Evolutionary conservation across 2,329 filamentous ascomycete genomes (phyloP).

Genomic region (Colletotrichum horii): DNA sequence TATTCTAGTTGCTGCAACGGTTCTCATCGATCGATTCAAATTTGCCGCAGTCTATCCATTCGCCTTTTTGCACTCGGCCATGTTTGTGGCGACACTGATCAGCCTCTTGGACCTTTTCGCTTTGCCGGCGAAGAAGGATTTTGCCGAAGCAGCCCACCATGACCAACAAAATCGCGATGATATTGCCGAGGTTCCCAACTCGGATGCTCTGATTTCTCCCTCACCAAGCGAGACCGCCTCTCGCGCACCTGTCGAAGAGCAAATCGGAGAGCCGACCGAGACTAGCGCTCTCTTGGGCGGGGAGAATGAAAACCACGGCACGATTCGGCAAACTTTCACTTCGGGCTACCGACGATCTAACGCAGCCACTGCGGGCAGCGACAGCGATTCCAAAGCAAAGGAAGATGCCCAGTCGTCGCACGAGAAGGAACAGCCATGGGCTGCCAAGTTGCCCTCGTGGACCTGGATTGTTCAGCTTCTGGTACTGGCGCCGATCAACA

Average conservation of each 20-base stretch:
- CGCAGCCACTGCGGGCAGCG: slow-evolving; percentile 28
- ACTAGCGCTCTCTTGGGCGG: slow-evolving; percentile 52
- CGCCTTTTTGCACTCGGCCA: slow-evolving; percentile 77
- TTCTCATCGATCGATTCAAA: slow-evolving; percentile 76
- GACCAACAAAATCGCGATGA: slow-evolving; percentile 50
- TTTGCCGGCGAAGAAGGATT: slow-evolving; percentile 73
- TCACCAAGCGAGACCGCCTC: slow-evolving; percentile 39
- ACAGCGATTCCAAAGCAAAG: slow-evolving; percentile 32
- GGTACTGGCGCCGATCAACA: slow-evolving; percentile 75
- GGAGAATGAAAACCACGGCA: slow-evolving; percentile 34
- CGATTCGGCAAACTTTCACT: slow-evolving; percentile 55
- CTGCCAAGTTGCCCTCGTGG: slow-evolving; percentile 77
- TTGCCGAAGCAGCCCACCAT: slow-evolving; percentile 63
- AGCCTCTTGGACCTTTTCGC: slow-evolving; percentile 82
- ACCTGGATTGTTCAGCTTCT: slow-evolving; percentile 89
- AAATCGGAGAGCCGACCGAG: slow-evolving; percentile 48
- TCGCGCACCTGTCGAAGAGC: slow-evolving; percentile 33
- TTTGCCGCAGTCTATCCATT: slow-evolving; percentile 81
- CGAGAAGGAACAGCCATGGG: slow-evolving; percentile 85
- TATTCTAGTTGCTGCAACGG: slow-evolving; percentile 72
- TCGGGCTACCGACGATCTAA: slow-evolving; percentile 60
- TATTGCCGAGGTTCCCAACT: slow-evolving; percentile 31
- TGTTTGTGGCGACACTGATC: slow-evolving; percentile 77
- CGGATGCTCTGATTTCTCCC: slow-evolving; percentile 43
- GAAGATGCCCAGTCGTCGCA: slow-evolving; percentile 49